A percentile compares a stretch with the other conserved stretches of the same genome.
phyloP scores from a whole-genome alignment of 2,329 filamentous ascomycete species.

The Talaromyces pinophilus region DNA sequence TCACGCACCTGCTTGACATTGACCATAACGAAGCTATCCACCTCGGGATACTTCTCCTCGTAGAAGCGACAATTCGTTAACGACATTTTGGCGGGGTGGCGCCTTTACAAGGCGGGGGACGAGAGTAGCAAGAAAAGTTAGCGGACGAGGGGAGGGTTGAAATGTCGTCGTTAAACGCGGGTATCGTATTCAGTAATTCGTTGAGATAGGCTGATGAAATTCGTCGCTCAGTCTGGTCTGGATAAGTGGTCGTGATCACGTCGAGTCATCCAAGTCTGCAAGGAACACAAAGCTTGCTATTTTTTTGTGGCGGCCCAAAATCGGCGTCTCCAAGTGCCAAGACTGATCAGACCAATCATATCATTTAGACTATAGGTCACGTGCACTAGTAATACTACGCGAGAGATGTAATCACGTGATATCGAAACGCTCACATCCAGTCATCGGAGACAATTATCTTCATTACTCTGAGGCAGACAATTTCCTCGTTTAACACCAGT shows the following conservation, averaged over 20 bases:
- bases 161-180: not conserved
- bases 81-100: slow-evolving; percentile 72
- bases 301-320: slow-evolving; percentile 25
- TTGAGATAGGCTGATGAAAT: not conserved
- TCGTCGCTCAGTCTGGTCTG: not conserved
- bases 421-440: not conserved
- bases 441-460: no score
- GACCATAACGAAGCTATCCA: slow-evolving; percentile 99
- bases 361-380: not conserved
- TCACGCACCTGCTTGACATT: slow-evolving; percentile 90
- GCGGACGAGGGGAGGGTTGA: not conserved
- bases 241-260: slow-evolving; percentile 4
- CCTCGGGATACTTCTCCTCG: slow-evolving; percentile 96
- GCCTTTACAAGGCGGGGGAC: slow-evolving; percentile 26
- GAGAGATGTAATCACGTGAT: slow-evolving; percentile 10
- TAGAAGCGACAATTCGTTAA: slow-evolving; percentile 97
- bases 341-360: not conserved
- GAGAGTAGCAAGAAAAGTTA: slow-evolving; percentile 1
- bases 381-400: not conserved
- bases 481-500: not conserved
- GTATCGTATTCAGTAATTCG: not conserved
- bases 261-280: slow-evolving; percentile 9
- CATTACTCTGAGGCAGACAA: not conserved
- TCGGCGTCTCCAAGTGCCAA: slow-evolving; percentile 7
- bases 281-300: slow-evolving; percentile 17